A percentile compares a stretch with the other conserved stretches of the same genome.
phyloP scores from a whole-genome alignment of 2,329 filamentous ascomycete genomes.

The Purpureocillium lavendulum region DNA sequence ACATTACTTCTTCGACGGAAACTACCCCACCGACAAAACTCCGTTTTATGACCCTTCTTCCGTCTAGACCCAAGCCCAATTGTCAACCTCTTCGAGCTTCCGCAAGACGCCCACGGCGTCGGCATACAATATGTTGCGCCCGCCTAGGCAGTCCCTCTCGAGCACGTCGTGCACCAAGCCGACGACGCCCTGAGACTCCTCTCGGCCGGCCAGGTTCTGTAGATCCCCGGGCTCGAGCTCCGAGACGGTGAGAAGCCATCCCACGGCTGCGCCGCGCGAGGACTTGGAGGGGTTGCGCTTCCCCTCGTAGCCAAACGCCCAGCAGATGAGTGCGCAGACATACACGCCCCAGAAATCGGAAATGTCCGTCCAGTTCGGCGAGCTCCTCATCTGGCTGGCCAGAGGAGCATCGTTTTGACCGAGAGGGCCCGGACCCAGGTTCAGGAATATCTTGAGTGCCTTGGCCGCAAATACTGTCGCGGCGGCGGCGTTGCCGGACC shows the following conservation, averaged over 20 bases:
- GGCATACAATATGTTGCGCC: slow-evolving; percentile 39
- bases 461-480: slow-evolving; percentile 43
- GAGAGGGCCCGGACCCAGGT: slow-evolving; percentile 9
- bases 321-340: slow-evolving; percentile 49
- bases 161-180: slow-evolving; percentile 37
- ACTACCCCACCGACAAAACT: neutral
- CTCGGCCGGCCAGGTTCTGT: slow-evolving; percentile 19
- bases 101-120: slow-evolving; percentile 45
- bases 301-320: slow-evolving; percentile 40
- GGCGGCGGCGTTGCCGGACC: slow-evolving; percentile 33
- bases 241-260: slow-evolving; percentile 33
- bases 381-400: slow-evolving; percentile 5
- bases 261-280: slow-evolving; percentile 17
- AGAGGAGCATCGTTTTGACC: slow-evolving; percentile 4
- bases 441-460: slow-evolving; percentile 38
- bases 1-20: neutral
- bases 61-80: slow-evolving; percentile 23
- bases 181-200: slow-evolving; percentile 39
- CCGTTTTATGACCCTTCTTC: neutral
- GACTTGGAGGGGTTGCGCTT: slow-evolving; percentile 11
- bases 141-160: slow-evolving; percentile 39
- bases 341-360: slow-evolving; percentile 49
- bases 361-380: slow-evolving; percentile 24
- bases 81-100: slow-evolving; percentile 38
- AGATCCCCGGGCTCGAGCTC: slow-evolving; percentile 29